A percentile compares a stretch with the other conserved stretches of the same genome.
phyloP scores from a whole-genome alignment of 805 yeast species.

The Saturnispora sanitii region DNA sequence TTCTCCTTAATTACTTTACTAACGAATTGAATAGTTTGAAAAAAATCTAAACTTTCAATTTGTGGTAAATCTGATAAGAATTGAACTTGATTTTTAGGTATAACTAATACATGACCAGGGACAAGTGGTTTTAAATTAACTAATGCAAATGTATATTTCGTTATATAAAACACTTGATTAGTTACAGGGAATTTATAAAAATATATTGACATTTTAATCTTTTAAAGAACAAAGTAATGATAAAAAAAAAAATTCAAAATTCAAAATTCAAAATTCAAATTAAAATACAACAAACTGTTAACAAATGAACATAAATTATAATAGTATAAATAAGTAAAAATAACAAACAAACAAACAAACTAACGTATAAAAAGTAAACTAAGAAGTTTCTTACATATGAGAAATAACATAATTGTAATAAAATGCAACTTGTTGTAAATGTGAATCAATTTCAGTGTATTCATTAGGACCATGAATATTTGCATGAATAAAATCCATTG shows the following conservation, averaged over 20 bases:
- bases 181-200: slow-evolving; percentile 48
- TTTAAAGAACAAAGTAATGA: too few relatives aligned
- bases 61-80: slow-evolving; percentile 59
- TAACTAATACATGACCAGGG: slow-evolving; percentile 88
- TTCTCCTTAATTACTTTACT: slow-evolving; percentile 54
- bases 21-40: slow-evolving; percentile 61
- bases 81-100: slow-evolving; percentile 63
- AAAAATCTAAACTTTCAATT: slow-evolving; percentile 72
- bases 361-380: neutral
- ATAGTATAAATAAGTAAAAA: neutral
- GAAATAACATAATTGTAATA: slow-evolving; percentile 15
- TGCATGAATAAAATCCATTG: slow-evolving; percentile 16
- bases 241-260: too few relatives aligned
- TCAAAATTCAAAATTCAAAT: too few relatives aligned
- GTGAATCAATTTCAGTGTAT: slow-evolving; percentile 42
- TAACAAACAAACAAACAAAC: neutral
- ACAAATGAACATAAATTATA: neutral
- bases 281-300: too few relatives aligned
- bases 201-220: slow-evolving; percentile 24
- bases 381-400: neutral
- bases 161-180: slow-evolving; percentile 45
- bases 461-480: slow-evolving; percentile 61
- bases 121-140: slow-evolving; percentile 89
- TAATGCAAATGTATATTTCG: slow-evolving; percentile 66
- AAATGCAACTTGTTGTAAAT: slow-evolving; percentile 44